Evolutionary conservation across 768 basidiomycete genomes (phyloP).

Genomic region (Leccinellum albellum): DNA sequence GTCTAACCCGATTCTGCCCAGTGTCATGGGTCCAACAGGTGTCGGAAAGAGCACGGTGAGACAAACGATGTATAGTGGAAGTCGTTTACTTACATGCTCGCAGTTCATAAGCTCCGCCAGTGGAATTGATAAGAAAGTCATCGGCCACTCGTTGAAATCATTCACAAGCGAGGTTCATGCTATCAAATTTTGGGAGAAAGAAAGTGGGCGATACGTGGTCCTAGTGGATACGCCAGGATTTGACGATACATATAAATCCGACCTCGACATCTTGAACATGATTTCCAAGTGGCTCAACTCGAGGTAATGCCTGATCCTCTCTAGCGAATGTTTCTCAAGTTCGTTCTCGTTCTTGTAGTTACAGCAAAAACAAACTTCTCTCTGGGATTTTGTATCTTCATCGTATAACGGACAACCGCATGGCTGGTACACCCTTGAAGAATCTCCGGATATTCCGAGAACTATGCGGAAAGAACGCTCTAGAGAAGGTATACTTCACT

Average conservation of each 20-base stretch:
- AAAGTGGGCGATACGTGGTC: conserved; percentile 4
- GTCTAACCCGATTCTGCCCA: neutral
- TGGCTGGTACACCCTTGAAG: conserved; percentile 31
- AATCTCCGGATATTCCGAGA: conserved; percentile 33
- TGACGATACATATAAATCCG: conserved; percentile 16
- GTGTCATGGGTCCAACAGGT: neutral
- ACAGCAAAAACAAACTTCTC: conserved; percentile 15
- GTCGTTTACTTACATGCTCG: neutral
- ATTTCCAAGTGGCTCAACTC: conserved; percentile 15
- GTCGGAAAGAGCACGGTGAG: neutral
- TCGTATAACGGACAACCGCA: conserved; percentile 37
- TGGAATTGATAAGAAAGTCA: neutral
- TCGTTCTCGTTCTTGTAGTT: neutral
- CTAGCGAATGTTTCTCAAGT: neutral
- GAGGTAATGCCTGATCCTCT: conserved; percentile 3
- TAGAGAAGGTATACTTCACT: conserved; percentile 32
- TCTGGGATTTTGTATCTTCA: conserved; percentile 39
- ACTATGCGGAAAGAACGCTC: conserved; percentile 26
- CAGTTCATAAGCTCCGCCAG: neutral
- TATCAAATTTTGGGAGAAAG: conserved; percentile 2
- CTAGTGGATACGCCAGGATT: conserved; percentile 7
- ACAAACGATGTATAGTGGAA: neutral
- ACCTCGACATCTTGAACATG: conserved; percentile 7
- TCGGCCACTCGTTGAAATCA: conserved; percentile 8
- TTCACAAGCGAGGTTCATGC: conserved; percentile 7